Base-by-base conservation (phyloP, 768 basidiomycete genomes). In the Strobilomyces dryophilus region DNA sequence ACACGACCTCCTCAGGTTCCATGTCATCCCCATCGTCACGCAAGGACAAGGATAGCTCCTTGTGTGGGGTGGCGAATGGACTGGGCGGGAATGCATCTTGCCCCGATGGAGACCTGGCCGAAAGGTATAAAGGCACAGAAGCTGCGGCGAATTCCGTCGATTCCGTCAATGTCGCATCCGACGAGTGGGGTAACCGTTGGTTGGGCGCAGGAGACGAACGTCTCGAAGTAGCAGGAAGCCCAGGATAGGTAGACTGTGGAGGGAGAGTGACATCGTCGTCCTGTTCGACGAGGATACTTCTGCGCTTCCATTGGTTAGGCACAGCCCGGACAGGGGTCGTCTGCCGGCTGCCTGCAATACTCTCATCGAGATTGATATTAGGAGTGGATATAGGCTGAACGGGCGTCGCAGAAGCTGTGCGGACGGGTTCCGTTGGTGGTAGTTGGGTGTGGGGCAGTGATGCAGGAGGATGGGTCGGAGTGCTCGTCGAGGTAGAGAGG, bases 31-130 rank as follows among this genome's bases (percentile, higher is more conserved):
- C 87, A 17, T 87, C 86, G 21, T 82, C 76, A 45, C 73, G 75
- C 29, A 56, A 66, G 43, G 78, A 67, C 35, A 75, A 68, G 1
- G 78, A 69, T 40, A 76, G 75, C 66, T 90, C 89, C 67, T 80
- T 83, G 47, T 87, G 64, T 0, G 87, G 89, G 3, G 82, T 83
- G 11, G 79, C 79, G 61, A 89, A 89, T 14, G 89, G 87, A 65
- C 85, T 91, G 27, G 76, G 80, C 7, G 84, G 80, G 67, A 84
- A 83, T 14, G 68, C 51, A 47, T 88, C 87, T 52, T 79, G 79
- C 54, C 79, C 75, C 26, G 81, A 80, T 15, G 79, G 76, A 6
- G 76, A 72, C 26, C 64, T 52, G 64, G 72, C 51, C 63, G 70
- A 73, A 50, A 76, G 50, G 53, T 78, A 83, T 26, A 80, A 59